Evolutionary conservation across 2,329 filamentous ascomycete genomes (phyloP), one percentile per base, ranked within the genome.

Genomic region (Aureobasidium pullulans): DNA sequence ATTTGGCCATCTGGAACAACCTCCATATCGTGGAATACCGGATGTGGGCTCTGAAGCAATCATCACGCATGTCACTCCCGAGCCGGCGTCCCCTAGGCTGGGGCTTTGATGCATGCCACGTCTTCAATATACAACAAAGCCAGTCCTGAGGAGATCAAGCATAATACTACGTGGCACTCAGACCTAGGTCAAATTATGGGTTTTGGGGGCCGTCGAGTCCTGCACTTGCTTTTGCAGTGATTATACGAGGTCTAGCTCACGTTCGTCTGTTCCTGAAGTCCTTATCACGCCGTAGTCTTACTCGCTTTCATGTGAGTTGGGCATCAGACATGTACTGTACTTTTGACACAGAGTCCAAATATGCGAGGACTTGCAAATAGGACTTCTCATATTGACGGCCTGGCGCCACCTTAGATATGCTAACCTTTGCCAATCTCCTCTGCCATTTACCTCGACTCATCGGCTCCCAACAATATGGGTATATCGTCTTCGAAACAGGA

Each of bases 61-160:
- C 5, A 2, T 31, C 13, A 40, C 23, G 8, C 19, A 40, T 40
- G 36, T 52, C 48, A n/a, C 23, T 31, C 8, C 16, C 7, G 32
- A 11, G 11, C 7, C 34, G 50, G 8, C 28, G 15, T 6, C 34
- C 15, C 6, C 34, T 43, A 13, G 50, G 50, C 37, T 54, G 16
- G 19, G 28, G 6, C 28, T 54, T 6, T 54, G 28, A 56, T 37
- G 52, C 52, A 46, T 37, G 52, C 52, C 52, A 56, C 52, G 52
- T 56, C 39, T 46, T 28, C 39, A 28, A 54, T 54, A 23, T 52
- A 31, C 23, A 43, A n/a, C 50, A 13, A 23, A 37, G 31, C 40
- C 52, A 13, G 4, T 44, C 36, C 48, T 16, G 29, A 44, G 52
- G 32, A 34, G 40, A 44, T n/a, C 29, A 44, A 36, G 15, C 40